A percentile compares a stretch with the other conserved stretches of the same genome.
Conservation (phyloP, 2,329 filamentous ascomycete genomes). For the Cladosporium sp. region DNA sequence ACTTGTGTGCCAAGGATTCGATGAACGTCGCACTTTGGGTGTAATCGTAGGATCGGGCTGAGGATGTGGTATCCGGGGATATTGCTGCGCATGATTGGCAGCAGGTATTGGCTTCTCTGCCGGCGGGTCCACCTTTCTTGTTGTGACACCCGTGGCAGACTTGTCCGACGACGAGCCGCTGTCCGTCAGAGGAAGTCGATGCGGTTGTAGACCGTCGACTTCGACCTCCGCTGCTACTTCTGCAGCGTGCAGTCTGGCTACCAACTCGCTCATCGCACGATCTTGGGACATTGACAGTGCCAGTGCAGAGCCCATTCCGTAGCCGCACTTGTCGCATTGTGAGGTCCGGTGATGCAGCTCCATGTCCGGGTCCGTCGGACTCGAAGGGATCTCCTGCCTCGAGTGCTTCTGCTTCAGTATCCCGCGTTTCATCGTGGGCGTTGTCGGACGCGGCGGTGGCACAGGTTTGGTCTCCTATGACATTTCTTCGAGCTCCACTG, state of each 20-base stretch:
- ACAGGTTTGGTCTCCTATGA: conserved; percentile 1
- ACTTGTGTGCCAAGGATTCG: neutral
- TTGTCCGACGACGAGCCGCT: conserved; percentile 10
- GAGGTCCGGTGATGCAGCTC: conserved; percentile 1
- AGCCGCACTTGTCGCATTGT: conserved; percentile 10
- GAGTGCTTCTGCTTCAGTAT: neutral
- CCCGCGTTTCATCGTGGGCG: neutral
- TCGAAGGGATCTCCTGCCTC: neutral
- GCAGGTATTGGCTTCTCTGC: neutral
- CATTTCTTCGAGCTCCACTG: neutral
- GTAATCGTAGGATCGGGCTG: neutral
- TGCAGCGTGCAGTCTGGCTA: conserved; percentile 1
- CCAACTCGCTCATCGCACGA: neutral
- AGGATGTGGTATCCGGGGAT: no score
- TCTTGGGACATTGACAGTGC: neutral
- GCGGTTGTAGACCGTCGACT: neutral
- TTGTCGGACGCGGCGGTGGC: neutral
- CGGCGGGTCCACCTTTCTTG: neutral
- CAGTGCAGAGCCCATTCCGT: neutral
- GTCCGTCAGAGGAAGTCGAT: neutral
- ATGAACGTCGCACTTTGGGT: neutral
- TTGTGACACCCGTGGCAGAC: neutral
- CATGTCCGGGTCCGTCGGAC: neutral
- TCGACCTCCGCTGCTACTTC: neutral
- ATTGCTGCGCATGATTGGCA: neutral